Evolutionary conservation across 345 rosid species (phyloP), one percentile per base, ranked within the genome.

Genomic region (Rhodamnia argentea): DNA sequence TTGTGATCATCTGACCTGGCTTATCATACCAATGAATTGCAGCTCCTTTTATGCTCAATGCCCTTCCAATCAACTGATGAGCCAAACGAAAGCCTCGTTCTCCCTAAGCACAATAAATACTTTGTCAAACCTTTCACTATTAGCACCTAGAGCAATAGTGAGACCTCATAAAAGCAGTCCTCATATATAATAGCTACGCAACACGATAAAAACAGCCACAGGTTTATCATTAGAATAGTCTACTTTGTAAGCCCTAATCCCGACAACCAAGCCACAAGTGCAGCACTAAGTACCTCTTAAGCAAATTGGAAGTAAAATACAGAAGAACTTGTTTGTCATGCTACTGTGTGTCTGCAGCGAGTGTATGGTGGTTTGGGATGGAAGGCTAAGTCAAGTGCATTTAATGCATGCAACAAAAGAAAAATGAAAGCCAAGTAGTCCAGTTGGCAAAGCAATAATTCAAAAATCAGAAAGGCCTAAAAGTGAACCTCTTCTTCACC

Each of bases 1-100:
- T 59, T 0, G 4, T 53, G 62, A 87, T 56, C 75, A 81, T 83
- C 93, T 85, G 87, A 95, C 99, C 98, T 97, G 98, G 93, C 87
- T 97, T 97, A 88, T 96, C 97, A 85, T 97, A 97, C 99, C 99
- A 96, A 94, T 96, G 98, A 86, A 94, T 94, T 86, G 94, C 88
- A 86, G 97, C 98, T 78, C 99, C 98, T 7, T 91, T 94, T 84
- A 93, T 89, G 60, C 81, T 54, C 86, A 96, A 87, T 56, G 98
- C 98, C 88, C 94, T 95, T 86, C 89, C 92, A 85, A 95, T 92
- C 84, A 94, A 88, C 86, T 86, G 87, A 90, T 94, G 90, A 84
- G 98, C 98, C 83, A 94, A 87, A 81, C 56, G 86, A 87, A 95
- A 96, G 88, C 99, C 99, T 85, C 87, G 86, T 83, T 96, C 99